Evolutionary conservation across 129 eudicot genomes (phyloP), one percentile per base, ranked within the genome.

Genomic region (Tagetes erecta): DNA sequence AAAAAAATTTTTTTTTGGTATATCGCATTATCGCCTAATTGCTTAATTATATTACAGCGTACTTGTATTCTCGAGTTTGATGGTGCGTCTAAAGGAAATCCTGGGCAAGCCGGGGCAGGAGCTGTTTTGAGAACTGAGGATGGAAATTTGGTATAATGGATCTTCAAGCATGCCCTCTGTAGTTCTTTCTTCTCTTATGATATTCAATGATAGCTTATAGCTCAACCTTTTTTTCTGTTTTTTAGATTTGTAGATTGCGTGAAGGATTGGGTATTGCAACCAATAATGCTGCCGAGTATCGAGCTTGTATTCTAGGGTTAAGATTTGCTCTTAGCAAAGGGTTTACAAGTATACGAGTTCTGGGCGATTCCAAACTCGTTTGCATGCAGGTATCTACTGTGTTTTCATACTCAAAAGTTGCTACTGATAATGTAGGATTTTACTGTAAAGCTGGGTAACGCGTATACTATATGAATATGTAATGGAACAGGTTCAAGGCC

Each of bases 61-160:
- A 81, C 94, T 4, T 94, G 99, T 82, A 82, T 87, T 55, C 83
- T 94, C 65, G 97, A 94, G 81, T 94, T 94, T 78, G 99, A 94
- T 84, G 99, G 99, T 76, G 97, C 99, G 58, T 94, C 97, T 72
- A 94, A 94, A 80, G 99, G 99, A 80, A 94, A 94, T 80, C 99
- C 99, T 49, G 99, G 99, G 42, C 97, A 81, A 84, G 97, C 99
- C 44, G 99, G 99, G 44, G 99, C 99, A 49, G 99, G 99, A 82
- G 99, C 85, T 74, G 81, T 94, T 77, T 69, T 94, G 73, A 82
- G 96, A 74, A 75, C 96, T 12, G 87, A 81, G 67, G 89, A 88
- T 80, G 97, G 99, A 68, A 86, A 70, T 78, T 64, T 85, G 91
- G 99, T 94, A 80, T 41, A 53, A 6, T 45, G 45, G 33, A 3